Base-by-base conservation (phyloP, 495 filamentous ascomycete genomes). In the Penicillium subrubescens region DNA sequence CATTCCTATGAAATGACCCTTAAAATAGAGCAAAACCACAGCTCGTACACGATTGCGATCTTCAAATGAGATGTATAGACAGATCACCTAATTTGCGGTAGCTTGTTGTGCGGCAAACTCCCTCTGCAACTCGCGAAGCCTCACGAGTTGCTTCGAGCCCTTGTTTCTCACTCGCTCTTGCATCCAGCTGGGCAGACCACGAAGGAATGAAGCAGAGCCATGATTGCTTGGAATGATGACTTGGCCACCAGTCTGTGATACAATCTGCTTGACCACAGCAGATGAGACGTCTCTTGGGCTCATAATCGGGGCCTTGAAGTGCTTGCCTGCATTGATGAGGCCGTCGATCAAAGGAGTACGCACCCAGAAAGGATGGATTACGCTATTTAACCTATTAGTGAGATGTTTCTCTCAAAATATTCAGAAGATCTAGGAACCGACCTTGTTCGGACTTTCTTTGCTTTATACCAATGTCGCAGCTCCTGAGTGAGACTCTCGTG, bases 401-500 rank as follows among this genome's bases (percentile, higher is more conserved):
- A 15, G 23, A 17, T 19, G 1, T 15, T 15, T 29, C 11, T 2
- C 11, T 5, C 12, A 1, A 29, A 29, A 14, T 15, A 7, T 29
- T 23, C 8, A 34, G 21, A 37, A 14, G 2, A n/a, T 14, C 2
- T 23, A 21, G 21, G 2, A 29, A 54, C 46, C 41, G 15, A 72
- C 70, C 61, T 68, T 6, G 87, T 88, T 21, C 87, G 72, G 23
- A 90, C 85, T 46, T 73, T 80, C 1, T 80, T 78, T 7, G 88
- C 87, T 10, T 82, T 81, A 71, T 89, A 87, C 15, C 71, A 62
- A 8, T 80, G 82, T 43, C 68, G 70, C 25, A 90, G 68, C 70
- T 90, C 88, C 3, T 84, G 80, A 5, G 82, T 67, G 17, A 90
- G 69, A 0, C 87, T 87, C 70, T 90, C 86, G 73, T 90, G 87